These are phyloP conservation scores for Zygnema circumcarinatum DNA, from an alignment of 139 green algal species.

Conservation along the genomic window DNA sequence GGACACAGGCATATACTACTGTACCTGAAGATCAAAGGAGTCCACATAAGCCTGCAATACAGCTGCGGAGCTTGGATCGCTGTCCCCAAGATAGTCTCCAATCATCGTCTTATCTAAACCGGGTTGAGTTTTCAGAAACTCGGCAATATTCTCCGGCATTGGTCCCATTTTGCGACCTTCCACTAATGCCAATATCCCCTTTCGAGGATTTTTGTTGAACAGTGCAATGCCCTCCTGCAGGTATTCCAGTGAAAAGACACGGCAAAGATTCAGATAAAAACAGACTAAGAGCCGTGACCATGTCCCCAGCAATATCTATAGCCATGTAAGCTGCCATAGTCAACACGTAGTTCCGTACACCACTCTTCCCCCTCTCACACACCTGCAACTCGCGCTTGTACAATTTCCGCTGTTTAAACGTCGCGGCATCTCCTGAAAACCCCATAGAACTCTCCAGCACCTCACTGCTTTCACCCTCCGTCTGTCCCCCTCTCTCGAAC, in stretches of 20 bases:
- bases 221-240: constrained; percentile 71
- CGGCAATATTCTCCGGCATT: constrained; percentile 70
- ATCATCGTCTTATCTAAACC: constrained; percentile 91
- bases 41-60: constrained; percentile 98
- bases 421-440: constrained; percentile 7
- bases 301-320: not conserved
- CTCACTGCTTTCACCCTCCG: not conserved
- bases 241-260: not conserved
- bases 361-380: not conserved
- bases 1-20: no score
- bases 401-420: not conserved
- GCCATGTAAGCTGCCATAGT: not conserved
- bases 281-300: not conserved
- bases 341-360: not conserved
- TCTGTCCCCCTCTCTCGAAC: not conserved
- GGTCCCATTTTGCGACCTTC: constrained; percentile 73
- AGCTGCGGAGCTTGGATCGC: constrained; percentile 81
- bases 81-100: constrained; percentile 78
- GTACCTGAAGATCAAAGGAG: constrained; percentile 79
- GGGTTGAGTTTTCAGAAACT: constrained; percentile 66
- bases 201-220: constrained; percentile 79
- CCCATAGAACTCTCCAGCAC: not conserved
- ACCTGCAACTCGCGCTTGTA: constrained; percentile 38
- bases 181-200: constrained; percentile 65
- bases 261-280: not conserved